A percentile compares a stretch with the other conserved stretches of the same genome.
Conservation (phyloP, 1,284 basidiomycete species). For the Cutaneotrichosporon mucoides region DNA sequence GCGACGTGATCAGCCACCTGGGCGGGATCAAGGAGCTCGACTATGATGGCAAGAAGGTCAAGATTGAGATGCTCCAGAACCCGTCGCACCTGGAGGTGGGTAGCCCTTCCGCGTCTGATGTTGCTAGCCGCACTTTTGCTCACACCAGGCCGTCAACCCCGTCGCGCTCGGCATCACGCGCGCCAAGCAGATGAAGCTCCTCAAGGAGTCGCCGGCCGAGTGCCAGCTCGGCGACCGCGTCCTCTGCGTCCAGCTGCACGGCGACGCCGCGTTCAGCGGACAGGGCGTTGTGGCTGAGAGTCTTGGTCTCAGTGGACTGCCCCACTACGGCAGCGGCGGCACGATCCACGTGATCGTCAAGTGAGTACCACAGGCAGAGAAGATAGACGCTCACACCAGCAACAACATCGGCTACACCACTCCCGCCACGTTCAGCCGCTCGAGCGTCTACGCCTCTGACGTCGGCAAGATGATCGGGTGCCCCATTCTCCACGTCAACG, state of each 20-base stretch:
- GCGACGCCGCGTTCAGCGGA: conserved; percentile 82
- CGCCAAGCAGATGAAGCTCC: conserved; percentile 80
- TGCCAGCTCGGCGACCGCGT: conserved; percentile 78
- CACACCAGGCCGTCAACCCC: conserved; percentile 64
- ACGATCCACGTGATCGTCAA: conserved; percentile 85
- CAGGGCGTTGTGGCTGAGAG: conserved; percentile 88
- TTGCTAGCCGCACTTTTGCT: background rate
- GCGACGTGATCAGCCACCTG: conserved; percentile 82
- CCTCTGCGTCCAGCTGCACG: conserved; percentile 82
- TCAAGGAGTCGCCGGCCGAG: conserved; percentile 59
- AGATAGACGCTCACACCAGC: conserved; percentile 1
- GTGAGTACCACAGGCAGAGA: conserved; percentile 54
- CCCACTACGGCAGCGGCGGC: conserved; percentile 83
- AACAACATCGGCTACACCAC: conserved; percentile 83
- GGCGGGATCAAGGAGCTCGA: conserved; percentile 50
- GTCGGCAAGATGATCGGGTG: conserved; percentile 84
- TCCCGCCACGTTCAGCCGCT: conserved; percentile 71
- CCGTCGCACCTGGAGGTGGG: conserved; percentile 69
- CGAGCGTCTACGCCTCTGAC: conserved; percentile 82
- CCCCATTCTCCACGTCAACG: conserved; percentile 83
- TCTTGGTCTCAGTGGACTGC: conserved; percentile 74
- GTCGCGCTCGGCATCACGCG: conserved; percentile 83
- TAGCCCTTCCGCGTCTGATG: background rate
- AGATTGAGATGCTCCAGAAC: conserved; percentile 74
- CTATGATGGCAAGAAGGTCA: conserved; percentile 55